A percentile compares a stretch with the other conserved stretches of the same genome.
Evolutionary conservation across 2,329 filamentous ascomycete genomes (phyloP).

Genomic region (Fusarium sp.): DNA sequence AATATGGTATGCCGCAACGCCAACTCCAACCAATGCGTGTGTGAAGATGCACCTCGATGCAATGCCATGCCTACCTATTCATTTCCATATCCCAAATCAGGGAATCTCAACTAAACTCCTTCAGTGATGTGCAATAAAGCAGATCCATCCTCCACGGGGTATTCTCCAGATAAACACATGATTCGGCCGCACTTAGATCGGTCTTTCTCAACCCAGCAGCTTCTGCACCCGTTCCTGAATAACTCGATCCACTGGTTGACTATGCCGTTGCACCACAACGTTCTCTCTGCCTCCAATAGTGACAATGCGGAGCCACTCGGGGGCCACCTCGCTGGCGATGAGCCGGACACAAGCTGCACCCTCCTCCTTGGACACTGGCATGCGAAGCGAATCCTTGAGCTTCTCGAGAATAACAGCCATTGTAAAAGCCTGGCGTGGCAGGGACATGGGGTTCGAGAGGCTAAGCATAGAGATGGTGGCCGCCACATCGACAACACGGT

Average conservation of each 20-base stretch:
- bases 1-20: constrained; percentile 29
- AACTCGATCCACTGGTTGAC: constrained; percentile 51
- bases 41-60: constrained; percentile 23
- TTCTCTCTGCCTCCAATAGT: constrained; percentile 62
- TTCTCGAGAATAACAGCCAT: constrained; percentile 69
- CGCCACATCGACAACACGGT: constrained; percentile 72
- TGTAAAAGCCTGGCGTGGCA: constrained; percentile 69
- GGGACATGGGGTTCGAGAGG: constrained; percentile 57
- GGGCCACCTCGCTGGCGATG: constrained; percentile 62
- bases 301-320: constrained; percentile 63
- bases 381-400: constrained; percentile 70
- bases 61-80: constrained; percentile 11
- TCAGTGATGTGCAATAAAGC: constrained; percentile 8
- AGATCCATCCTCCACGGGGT: constrained; percentile 23
- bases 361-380: constrained; percentile 62
- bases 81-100: background rate
- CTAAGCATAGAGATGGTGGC: constrained; percentile 72
- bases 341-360: constrained; percentile 59
- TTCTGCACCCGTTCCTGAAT: constrained; percentile 51
- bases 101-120: constrained; percentile 12
- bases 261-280: constrained; percentile 60
- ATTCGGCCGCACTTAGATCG: background rate
- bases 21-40: constrained; percentile 32
- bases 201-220: constrained; percentile 41
- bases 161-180: constrained; percentile 26